These are phyloP conservation scores for Xerocomus nothofagi DNA, from an alignment of 1,284 basidiomycete genomes.

Conservation along the genomic window DNA sequence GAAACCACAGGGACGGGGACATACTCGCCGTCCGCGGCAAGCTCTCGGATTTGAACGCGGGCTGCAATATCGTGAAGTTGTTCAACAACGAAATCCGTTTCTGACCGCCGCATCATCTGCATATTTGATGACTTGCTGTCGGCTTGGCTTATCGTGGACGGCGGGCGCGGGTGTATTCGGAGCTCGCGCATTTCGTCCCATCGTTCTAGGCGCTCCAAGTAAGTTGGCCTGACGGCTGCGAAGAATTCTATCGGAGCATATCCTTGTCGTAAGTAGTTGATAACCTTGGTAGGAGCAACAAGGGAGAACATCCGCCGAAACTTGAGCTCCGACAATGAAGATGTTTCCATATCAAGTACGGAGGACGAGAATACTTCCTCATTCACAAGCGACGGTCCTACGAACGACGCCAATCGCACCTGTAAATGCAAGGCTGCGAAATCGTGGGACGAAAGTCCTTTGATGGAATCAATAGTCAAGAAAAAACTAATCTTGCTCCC, in stretches of 20 bases:
- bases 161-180: conserved; percentile 41
- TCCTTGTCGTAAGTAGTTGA: conserved; percentile 69
- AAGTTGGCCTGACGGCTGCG: conserved; percentile 75
- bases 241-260: conserved; percentile 90
- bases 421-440: conserved; percentile 84
- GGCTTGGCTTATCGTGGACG: conserved; percentile 33
- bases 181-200: conserved; percentile 89
- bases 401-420: conserved; percentile 77
- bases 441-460: conserved; percentile 84
- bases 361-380: conserved; percentile 85
- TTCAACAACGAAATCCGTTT: conserved; percentile 88
- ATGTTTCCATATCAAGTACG: conserved; percentile 71
- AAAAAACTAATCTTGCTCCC: conserved; percentile 83
- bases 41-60: conserved; percentile 84
- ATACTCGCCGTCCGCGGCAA: conserved; percentile 85
- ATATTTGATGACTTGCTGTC: conserved; percentile 42
- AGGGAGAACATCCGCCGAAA: conserved; percentile 82
- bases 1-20: conserved; percentile 81
- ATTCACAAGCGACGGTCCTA: conserved; percentile 64
- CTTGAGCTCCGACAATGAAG: conserved; percentile 73
- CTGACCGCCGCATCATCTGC: conserved; percentile 83
- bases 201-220: conserved; percentile 83
- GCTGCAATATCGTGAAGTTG: conserved; percentile 89
- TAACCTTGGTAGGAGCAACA: conserved; percentile 69
- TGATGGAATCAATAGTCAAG: conserved; percentile 81